These are phyloP conservation scores for Cercis canadensis DNA, from an alignment of 306 rosid species.

Conservation along the genomic window DNA sequence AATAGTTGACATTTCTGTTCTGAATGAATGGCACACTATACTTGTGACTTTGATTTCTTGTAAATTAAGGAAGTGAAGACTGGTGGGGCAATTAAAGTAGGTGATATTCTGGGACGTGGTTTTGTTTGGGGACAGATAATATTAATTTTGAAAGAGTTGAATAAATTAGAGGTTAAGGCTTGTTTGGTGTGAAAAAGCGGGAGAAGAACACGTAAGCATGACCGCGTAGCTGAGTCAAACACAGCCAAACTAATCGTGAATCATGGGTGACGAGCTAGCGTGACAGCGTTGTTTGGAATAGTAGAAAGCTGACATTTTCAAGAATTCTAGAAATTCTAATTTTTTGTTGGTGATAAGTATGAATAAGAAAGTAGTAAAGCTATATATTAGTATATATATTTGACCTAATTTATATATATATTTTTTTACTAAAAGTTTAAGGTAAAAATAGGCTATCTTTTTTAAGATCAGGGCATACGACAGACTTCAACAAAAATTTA, in stretches of 20 bases:
- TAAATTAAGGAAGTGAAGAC: slow-evolving; percentile 34
- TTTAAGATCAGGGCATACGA: no score
- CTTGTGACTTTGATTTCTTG: slow-evolving; percentile 43
- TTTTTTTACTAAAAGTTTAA: no score
- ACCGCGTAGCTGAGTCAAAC: slow-evolving; percentile 46
- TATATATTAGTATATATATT: no score
- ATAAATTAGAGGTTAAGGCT: background rate
- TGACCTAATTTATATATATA: no score
- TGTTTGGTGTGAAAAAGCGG: slow-evolving; percentile 52
- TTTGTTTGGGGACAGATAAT: background rate
- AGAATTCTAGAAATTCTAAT: no score
- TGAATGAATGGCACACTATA: slow-evolving; percentile 32
- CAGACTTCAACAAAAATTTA: no score
- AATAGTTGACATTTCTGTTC: slow-evolving; percentile 48
- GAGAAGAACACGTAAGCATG: slow-evolving; percentile 52
- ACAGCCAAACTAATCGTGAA: slow-evolving; percentile 10
- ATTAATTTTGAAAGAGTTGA: background rate
- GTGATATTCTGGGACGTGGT: background rate
- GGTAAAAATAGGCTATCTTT: no score
- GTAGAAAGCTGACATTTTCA: no score
- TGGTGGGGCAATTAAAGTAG: slow-evolving; percentile 15
- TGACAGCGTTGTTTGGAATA: no score
- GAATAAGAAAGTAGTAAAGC: no score
- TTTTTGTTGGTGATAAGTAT: no score
- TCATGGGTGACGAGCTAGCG: slow-evolving; percentile 10